These are phyloP conservation scores for Melampsora americana DNA, from an alignment of 1,284 basidiomycete species.

Conservation along the genomic window DNA sequence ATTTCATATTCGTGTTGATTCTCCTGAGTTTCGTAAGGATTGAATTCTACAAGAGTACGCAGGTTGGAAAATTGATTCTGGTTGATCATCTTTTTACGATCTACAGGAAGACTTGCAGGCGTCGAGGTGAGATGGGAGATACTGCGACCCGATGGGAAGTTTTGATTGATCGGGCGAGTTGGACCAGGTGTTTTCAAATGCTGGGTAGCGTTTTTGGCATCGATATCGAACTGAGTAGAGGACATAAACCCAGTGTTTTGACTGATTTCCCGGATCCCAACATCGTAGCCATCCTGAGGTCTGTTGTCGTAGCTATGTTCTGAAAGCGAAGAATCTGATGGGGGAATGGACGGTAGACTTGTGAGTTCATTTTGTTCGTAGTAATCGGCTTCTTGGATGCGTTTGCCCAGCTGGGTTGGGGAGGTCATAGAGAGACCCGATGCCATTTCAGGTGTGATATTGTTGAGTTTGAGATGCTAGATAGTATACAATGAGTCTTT, in stretches of 20 bases:
- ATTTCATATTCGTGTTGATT: not conserved
- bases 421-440: not conserved
- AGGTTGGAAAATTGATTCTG: not conserved
- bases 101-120: slow-evolving; percentile 20
- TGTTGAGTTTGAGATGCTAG: too few species aligned
- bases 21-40: not conserved
- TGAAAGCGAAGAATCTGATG: slow-evolving; percentile 1
- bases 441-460: not conserved
- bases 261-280: slow-evolving; percentile 19
- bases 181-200: not conserved
- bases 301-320: slow-evolving; percentile 4
- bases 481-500: too few species aligned
- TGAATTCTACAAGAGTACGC: not conserved
- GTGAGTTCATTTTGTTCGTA: slow-evolving; percentile 20
- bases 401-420: not conserved
- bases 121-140: slow-evolving; percentile 42
- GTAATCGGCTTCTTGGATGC: not conserved
- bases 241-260: slow-evolving; percentile 3
- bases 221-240: not conserved
- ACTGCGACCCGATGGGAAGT: slow-evolving; percentile 1
- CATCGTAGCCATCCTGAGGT: slow-evolving; percentile 31
- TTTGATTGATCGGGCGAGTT: slow-evolving; percentile 16
- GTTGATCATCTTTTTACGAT: not conserved
- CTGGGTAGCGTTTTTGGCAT: not conserved
- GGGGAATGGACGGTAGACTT: slow-evolving; percentile 23